Evolutionary conservation across 306 rosid genomes (phyloP).

Genomic region (Macrotyloma uniflorum): DNA sequence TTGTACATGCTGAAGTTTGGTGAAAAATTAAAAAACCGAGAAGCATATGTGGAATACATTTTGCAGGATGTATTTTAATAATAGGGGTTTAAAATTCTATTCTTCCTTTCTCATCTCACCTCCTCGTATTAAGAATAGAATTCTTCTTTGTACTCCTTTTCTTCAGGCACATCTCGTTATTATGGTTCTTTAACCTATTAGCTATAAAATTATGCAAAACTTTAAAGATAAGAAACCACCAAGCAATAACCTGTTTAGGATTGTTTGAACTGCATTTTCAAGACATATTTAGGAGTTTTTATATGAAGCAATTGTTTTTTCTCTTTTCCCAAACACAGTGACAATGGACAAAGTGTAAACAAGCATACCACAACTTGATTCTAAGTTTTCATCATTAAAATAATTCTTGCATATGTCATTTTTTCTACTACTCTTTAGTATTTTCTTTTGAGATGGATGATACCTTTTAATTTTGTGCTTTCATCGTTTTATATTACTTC

Average conservation of each 20-base stretch:
- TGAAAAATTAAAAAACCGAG: not conserved
- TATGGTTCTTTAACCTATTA: not conserved
- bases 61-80: not conserved
- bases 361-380: not conserved
- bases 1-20: not conserved
- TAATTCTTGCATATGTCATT: not conserved
- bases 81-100: not conserved
- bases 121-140: not conserved
- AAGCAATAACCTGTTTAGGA: not conserved
- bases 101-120: not conserved
- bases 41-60: not conserved
- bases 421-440: not conserved
- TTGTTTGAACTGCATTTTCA: not conserved
- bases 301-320: not conserved
- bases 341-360: not conserved
- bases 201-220: not conserved
- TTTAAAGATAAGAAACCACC: not conserved
- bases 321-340: not conserved
- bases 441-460: not conserved
- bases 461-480: slow-evolving; percentile 13
- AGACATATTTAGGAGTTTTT: slow-evolving; percentile 5
- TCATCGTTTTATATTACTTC: not conserved
- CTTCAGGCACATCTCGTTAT: not conserved
- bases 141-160: slow-evolving; percentile 2
- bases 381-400: slow-evolving; percentile 2